Evolutionary conservation across 352 stramenopile genomes (phyloP), one percentile per base, ranked within the genome.

Genomic region (Aphanomyces astaci): DNA sequence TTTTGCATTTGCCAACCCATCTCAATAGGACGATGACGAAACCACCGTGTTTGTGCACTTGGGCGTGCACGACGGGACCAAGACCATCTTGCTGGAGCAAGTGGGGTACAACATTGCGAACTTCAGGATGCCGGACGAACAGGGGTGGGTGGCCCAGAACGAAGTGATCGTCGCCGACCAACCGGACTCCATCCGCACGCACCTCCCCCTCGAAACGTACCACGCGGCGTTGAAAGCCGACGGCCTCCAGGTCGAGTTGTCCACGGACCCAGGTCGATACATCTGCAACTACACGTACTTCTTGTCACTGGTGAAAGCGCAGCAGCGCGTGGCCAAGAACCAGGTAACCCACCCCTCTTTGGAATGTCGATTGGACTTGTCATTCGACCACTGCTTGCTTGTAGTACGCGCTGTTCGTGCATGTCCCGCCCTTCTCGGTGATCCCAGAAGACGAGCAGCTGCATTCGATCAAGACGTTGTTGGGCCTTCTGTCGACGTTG

Each of bases 261-360:
- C 86, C 15, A 88, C 66, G 10, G 81, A 92, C 66, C 84, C 82
- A 1, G 86, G 86, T 4, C 76, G 86, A 22, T 94, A 91, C 75
- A 90, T 94, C 62, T 94, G 86, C 75, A 94, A 94, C 74, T 92
- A 79, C 70, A 83, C 91, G 15, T 94, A 90, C 76, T 94, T 82
- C 70, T 70, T 79, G 32, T 92, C 84, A 72, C 80, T 94, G 15
- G 70, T 81, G 39, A 89, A 83, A 81, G 67, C 75, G 66, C 80
- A 88, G 39, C 52, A 74, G 28, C 77, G 82, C 36, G 72, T 63
- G 36, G 36, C 36, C 7, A 43, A 43, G n/a, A 70, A 68, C 11
- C 56, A 78, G 36, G 71, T 67, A 64, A 33, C 17, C 4, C n/a
- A 22, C 7, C 2, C 62, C 36, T 43, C 36, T 15, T 15, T 43